Evolutionary conservation across 176 grass and related monocot genomes (phyloP), one percentile per base, ranked within the genome.

Genomic region (Bonia amplexicaulis): DNA sequence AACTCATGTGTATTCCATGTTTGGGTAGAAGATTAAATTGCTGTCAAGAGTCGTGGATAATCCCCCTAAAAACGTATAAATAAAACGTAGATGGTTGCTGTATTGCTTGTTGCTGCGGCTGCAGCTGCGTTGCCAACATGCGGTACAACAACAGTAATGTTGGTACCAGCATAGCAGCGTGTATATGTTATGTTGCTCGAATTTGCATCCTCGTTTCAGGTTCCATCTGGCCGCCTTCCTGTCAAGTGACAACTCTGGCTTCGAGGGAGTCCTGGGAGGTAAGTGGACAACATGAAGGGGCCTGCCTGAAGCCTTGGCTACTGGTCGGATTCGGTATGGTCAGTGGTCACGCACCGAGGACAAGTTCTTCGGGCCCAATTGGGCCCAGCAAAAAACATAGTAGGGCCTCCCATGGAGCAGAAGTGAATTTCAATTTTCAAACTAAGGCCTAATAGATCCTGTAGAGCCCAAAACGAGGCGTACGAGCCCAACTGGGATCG

Each of bases 371-470:
- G 12, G 23, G 12, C 4, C 59, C 25, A 27, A 27, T 27, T 27
- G 12, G 25, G n/a, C 12, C 25, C 25, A 14, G 5, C 1, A 33
- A 27, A 61, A 62, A 27, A 12, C 12, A 6, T 6, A 14, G 3
- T 2, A 14, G 5, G 59, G 25, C 12, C 25, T 62, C 2, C n/a
- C 12, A 26, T 14, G 59, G 14, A 63, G 60, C 60, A 5, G 23
- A 62, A 6, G 60, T 29, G 12, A 13, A 14, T 33, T 33, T 33
- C 31, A 33, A 33, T 33, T 61, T 6, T 14, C 5, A 14, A 63
- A 58, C 8, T 2, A 0, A 23, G 55, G 3, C 22, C 57, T 0
- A 60, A 60, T 1, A 0, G 0, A 25, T 25, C 9, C 1, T 12
- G 3, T 1, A 12, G 19, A n/a, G 66, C 57, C 74, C 57, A 79